Conservation (phyloP, 805 yeast species). For the Starmerella ratchasimensis region DNA sequence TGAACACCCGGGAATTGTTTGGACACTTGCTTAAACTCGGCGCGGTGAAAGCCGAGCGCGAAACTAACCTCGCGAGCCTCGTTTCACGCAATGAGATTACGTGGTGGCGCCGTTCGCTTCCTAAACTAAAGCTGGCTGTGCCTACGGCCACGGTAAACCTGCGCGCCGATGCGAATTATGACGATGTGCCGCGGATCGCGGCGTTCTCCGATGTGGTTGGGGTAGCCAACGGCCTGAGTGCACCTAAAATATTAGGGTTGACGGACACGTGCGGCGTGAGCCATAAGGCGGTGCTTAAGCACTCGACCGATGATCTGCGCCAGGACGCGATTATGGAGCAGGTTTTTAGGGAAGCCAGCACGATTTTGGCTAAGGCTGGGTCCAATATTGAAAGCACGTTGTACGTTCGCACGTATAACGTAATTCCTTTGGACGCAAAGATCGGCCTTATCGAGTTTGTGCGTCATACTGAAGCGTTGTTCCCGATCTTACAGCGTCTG, state of each 20-base stretch:
- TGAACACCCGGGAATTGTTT: background rate
- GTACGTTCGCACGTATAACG: constrained; percentile 69
- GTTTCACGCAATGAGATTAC: constrained; percentile 24
- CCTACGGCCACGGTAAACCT: constrained; percentile 45
- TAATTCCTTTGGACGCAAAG: constrained; percentile 75
- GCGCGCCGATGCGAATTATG: constrained; percentile 34
- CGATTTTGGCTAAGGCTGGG: constrained; percentile 24
- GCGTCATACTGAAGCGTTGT: constrained; percentile 53
- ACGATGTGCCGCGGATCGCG: constrained; percentile 34
- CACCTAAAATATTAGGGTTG: constrained; percentile 65
- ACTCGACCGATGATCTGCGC: constrained; percentile 74
- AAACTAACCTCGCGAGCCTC: background rate
- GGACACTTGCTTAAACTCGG: background rate
- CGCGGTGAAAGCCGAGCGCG: background rate
- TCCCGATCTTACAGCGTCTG: constrained; percentile 50
- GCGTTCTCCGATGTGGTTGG: constrained; percentile 34
- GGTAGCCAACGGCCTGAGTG: constrained; percentile 78
- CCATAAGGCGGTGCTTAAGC: constrained; percentile 52
- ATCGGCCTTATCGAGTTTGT: constrained; percentile 90
- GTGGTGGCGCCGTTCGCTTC: constrained; percentile 47
- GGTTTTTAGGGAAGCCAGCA: constrained; percentile 77
- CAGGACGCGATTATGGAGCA: constrained; percentile 98
- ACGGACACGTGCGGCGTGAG: constrained; percentile 42
- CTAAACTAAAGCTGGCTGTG: constrained; percentile 40
- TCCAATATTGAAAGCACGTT: background rate